These are phyloP conservation scores for Russula brevipes DNA, from an alignment of 768 basidiomycete genomes.

Conservation along the genomic window DNA sequence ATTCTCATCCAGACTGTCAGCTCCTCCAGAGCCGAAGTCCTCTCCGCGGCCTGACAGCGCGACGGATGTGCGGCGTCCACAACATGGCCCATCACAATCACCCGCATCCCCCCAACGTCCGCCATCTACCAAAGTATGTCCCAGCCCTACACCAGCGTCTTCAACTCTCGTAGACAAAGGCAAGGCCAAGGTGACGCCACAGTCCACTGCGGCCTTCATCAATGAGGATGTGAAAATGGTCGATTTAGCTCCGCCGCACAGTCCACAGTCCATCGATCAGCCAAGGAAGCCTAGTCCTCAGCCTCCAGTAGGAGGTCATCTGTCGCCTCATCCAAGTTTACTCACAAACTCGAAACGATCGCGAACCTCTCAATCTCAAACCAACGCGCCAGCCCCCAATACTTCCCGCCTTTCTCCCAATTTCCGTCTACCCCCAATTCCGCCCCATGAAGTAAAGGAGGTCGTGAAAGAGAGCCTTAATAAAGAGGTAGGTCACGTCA, in stretches of 20 bases:
- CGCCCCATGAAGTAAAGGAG: slow-evolving; percentile 13
- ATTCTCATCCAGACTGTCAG: not conserved
- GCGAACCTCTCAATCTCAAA: slow-evolving; percentile 7
- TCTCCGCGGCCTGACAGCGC: not conserved
- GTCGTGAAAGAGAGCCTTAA: slow-evolving; percentile 18
- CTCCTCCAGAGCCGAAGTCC: slow-evolving; percentile 5
- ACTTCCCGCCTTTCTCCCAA: slow-evolving; percentile 7
- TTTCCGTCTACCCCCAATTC: slow-evolving; percentile 18
- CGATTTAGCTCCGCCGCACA: slow-evolving; percentile 8
- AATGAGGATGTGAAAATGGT: slow-evolving; percentile 21
- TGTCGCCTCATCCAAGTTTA: not conserved
- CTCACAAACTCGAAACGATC: slow-evolving; percentile 10
- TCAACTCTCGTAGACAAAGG: slow-evolving; percentile 14
- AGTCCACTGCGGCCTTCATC: not conserved
- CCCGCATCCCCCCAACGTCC: slow-evolving; percentile 10
- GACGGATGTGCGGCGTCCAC: slow-evolving; percentile 2
- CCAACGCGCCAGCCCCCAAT: not conserved
- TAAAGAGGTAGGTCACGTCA: slow-evolving; percentile 11
- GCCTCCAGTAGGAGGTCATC: not conserved
- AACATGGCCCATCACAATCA: slow-evolving; percentile 8
- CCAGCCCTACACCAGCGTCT: not conserved
- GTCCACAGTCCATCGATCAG: slow-evolving; percentile 13
- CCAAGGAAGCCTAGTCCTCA: slow-evolving; percentile 14
- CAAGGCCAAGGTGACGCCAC: slow-evolving; percentile 16
- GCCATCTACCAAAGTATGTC: not conserved